A percentile compares a stretch with the other conserved stretches of the same genome.
These are phyloP conservation scores for Salix suchowensis DNA, from an alignment of 345 rosid genomes.

Conservation along the genomic window DNA sequence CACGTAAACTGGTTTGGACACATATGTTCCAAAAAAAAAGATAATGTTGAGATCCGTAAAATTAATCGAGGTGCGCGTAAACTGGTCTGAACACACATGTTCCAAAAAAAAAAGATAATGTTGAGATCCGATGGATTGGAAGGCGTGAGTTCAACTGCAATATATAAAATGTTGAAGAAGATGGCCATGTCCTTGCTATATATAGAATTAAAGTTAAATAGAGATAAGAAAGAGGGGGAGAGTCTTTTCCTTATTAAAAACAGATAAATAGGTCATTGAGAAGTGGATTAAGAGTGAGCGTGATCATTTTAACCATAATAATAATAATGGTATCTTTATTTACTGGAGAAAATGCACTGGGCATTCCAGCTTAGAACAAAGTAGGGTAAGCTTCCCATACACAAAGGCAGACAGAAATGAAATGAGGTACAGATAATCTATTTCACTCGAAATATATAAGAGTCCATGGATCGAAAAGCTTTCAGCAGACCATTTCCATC, in stretches of 20 bases:
- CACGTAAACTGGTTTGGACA: fast-evolving
- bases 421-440: neutral
- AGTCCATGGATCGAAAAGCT: neutral
- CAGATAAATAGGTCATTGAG: neutral
- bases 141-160: neutral
- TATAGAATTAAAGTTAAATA: neutral
- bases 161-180: neutral
- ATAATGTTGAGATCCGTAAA: fast-evolving
- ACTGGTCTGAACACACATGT: fast-evolving
- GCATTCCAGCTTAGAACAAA: neutral
- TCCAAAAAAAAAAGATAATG: no score
- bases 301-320: neutral
- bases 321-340: neutral
- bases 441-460: neutral
- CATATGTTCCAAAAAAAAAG: no score
- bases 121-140: no score
- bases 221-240: neutral
- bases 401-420: neutral
- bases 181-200: neutral
- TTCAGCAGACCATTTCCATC: neutral
- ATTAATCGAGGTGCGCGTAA: fast-evolving
- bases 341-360: neutral
- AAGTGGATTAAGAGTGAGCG: neutral
- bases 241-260: neutral
- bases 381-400: neutral